Conservation (phyloP, 495 filamentous ascomycete species). For the Xylaria sp. region DNA sequence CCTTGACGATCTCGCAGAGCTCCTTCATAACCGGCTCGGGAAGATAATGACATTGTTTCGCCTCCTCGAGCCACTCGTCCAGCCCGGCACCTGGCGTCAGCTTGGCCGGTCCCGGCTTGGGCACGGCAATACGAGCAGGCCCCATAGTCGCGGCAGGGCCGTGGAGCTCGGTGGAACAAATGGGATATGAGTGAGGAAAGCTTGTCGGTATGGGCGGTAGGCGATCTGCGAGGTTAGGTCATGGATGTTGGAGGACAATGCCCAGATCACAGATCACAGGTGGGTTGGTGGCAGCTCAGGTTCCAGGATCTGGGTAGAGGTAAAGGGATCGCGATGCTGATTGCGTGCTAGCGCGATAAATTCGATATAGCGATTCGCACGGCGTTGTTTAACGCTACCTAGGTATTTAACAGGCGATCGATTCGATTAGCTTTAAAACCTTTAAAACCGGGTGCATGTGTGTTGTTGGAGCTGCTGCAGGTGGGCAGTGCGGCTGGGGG, state of each 20-base stretch:
- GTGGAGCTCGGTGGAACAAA: background rate
- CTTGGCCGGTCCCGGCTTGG: constrained; percentile 89
- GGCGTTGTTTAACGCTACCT: too few relatives aligned
- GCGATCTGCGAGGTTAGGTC: background rate
- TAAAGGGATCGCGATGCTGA: background rate
- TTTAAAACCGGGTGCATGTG: background rate
- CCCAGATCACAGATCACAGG: constrained; percentile 6
- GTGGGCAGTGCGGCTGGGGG: too few relatives aligned
- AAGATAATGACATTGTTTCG: constrained; percentile 95
- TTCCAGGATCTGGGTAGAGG: too few relatives aligned
- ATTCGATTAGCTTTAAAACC: background rate
- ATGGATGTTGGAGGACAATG: constrained; percentile 23
- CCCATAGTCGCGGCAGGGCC: constrained; percentile 53
- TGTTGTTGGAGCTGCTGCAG: background rate
- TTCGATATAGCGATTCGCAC: constrained; percentile 1
- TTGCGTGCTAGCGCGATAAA: constrained; percentile 1
- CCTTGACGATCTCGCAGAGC: constrained; percentile 97
- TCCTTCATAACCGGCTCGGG: constrained; percentile 97
- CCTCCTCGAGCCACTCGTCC: constrained; percentile 96
- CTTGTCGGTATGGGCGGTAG: background rate
- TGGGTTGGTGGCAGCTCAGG: constrained; percentile 22
- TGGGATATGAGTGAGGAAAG: background rate
- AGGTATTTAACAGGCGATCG: too few relatives aligned
- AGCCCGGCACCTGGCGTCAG: constrained; percentile 80
- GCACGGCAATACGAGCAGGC: constrained; percentile 55